Evolutionary conservation across 192 early-diverging fungal genomes (phyloP).

Genomic region (Gonapodya prolifera): DNA sequence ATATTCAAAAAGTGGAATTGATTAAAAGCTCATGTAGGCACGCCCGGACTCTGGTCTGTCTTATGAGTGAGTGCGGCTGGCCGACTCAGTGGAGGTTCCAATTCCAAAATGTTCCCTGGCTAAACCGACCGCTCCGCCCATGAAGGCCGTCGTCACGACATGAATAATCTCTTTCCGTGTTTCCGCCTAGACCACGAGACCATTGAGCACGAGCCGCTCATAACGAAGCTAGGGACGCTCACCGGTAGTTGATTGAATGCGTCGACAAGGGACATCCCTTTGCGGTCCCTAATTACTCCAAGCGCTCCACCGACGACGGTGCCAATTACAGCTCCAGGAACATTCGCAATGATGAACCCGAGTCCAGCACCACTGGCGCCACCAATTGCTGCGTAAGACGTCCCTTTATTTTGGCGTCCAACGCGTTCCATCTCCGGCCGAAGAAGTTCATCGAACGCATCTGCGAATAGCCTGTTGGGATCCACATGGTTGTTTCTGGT

Average conservation of each 20-base stretch:
- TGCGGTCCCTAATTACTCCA: not conserved
- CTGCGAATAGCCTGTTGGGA: slow-evolving; percentile 53
- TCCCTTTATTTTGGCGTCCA: not conserved
- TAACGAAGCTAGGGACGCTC: too few species aligned
- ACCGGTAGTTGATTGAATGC: not conserved
- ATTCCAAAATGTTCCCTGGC: not conserved
- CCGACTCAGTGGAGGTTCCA: too few species aligned
- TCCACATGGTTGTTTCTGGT: slow-evolving; percentile 20
- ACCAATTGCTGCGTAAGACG: slow-evolving; percentile 26
- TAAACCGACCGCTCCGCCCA: not conserved
- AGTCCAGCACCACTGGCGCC: slow-evolving; percentile 51
- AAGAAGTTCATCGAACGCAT: slow-evolving; percentile 73
- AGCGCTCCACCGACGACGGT: not conserved
- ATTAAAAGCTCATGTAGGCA: too few species aligned
- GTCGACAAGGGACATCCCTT: not conserved
- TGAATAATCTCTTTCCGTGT: not conserved
- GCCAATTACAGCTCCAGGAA: slow-evolving; percentile 40
- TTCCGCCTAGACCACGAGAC: too few species aligned
- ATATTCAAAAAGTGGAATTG: too few species aligned
- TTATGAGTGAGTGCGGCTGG: too few species aligned
- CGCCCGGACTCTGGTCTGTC: too few species aligned
- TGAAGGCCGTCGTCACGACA: not conserved
- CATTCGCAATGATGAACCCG: slow-evolving; percentile 55
- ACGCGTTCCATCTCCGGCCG: slow-evolving; percentile 20
- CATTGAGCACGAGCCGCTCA: too few species aligned